Evolutionary conservation across 768 basidiomycete species (phyloP).

Genomic region (Pholiota conissans): DNA sequence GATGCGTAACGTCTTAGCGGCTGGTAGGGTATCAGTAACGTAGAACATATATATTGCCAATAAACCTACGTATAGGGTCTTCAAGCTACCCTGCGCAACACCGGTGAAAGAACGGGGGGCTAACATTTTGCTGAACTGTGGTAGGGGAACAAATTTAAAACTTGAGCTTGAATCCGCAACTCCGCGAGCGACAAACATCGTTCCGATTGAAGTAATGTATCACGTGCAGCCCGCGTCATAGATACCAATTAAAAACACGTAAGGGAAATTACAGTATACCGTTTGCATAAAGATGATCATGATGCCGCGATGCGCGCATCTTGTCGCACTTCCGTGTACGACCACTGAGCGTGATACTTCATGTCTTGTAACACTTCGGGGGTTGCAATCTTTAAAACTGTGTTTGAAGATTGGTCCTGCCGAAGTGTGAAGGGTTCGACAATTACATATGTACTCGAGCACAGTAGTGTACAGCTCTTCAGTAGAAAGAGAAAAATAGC

Average conservation of each 20-base stretch:
- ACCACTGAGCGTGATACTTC: too few relatives aligned
- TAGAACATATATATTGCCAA: conserved; percentile 14
- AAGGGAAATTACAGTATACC: neutral
- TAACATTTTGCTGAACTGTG: conserved; percentile 50
- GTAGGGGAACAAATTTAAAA: conserved; percentile 20
- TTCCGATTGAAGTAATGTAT: neutral
- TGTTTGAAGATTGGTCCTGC: too few relatives aligned
- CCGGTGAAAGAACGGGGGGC: conserved; percentile 55
- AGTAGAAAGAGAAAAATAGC: too few relatives aligned
- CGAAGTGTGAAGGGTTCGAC: too few relatives aligned
- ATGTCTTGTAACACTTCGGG: too few relatives aligned
- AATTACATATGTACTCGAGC: too few relatives aligned
- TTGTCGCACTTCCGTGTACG: too few relatives aligned
- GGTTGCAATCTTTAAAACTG: too few relatives aligned
- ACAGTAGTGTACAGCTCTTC: too few relatives aligned
- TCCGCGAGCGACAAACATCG: neutral
- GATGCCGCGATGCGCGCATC: neutral
- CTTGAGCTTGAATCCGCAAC: neutral
- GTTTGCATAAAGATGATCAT: neutral
- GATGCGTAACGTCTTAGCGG: conserved; percentile 66
- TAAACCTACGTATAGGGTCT: conserved; percentile 46
- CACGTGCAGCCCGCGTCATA: neutral
- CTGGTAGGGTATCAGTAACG: conserved; percentile 31
- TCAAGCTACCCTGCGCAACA: conserved; percentile 53
- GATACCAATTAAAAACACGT: neutral